Evolutionary conservation across 345 rosid genomes (phyloP), one percentile per base, ranked within the genome.

Genomic region (Iberis pinnata): DNA sequence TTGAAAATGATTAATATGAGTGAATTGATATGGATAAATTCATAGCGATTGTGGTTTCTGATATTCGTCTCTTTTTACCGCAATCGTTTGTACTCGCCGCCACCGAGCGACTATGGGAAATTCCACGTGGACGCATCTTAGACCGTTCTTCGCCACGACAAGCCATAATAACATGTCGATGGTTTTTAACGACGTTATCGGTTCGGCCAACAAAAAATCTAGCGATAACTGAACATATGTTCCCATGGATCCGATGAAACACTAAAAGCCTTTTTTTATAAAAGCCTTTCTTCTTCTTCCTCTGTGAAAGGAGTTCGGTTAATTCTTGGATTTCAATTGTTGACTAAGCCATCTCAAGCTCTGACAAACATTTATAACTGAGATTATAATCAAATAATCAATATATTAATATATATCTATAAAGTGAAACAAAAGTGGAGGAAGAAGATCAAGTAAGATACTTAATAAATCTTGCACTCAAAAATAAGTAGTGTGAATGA

Each of bases 121-220:
- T 45, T 12, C 84, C 79, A 46, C 31, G 50, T 39, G 61, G 62
- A 54, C 56, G 62, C 4, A 48, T 9, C 46, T 67, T 60, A 38
- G 72, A 54, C 43, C 72, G 84, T 60, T 86, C 89, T 53, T 96
- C 78, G 18, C 78, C 78, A 68, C 75, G 80, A 63, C 98, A 84
- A 2, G 98, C 96, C 87, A 80, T 82, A 49, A 90, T 82, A 42
- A 90, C 98, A 58, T 90, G 96, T 96, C 98, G 87, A 53, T 90
- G 98, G 60, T 90, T 90, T 73, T 87, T 90, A 24, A 90, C 95
- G 1, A 96, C 95, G 68, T 90, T 90, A 63, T 90, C 98, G 8
- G 96, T 90, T 53, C 96, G 73, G 3, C 98, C 96, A 0, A 85
- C 96, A 15, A 90, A 90, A 12, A 87, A 63, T 60, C 88, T 76